phyloP scores from a whole-genome alignment of 495 filamentous ascomycete genomes.

The Aspergillus steynii region DNA sequence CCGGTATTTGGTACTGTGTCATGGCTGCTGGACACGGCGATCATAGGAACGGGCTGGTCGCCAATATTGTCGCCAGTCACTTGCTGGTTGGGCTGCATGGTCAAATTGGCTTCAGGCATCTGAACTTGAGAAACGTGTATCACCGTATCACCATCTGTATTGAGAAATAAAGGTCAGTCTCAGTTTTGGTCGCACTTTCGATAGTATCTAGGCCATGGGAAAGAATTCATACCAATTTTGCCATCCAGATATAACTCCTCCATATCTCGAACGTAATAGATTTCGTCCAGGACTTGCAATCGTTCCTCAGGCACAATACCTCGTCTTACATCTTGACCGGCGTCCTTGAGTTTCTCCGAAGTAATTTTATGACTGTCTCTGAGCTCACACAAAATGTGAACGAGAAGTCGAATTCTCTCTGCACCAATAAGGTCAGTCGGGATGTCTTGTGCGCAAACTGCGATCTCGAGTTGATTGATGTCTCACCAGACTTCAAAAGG shows the following conservation, averaged over 20 bases:
- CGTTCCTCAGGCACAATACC: constrained; percentile 37
- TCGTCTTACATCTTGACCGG: constrained; percentile 42
- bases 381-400: constrained; percentile 59
- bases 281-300: constrained; percentile 56
- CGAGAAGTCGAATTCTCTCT: constrained; percentile 63
- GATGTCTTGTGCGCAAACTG: neutral
- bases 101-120: constrained; percentile 18
- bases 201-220: neutral
- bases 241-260: constrained; percentile 62
- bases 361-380: constrained; percentile 43
- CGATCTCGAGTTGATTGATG: too few relatives aligned
- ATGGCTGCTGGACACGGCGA: constrained; percentile 20
- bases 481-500: constrained; percentile 50
- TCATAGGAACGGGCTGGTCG: constrained; percentile 16
- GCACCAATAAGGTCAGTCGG: constrained; percentile 9
- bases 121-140: constrained; percentile 28
- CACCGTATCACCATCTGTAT: constrained; percentile 22
- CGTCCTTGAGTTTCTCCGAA: constrained; percentile 44
- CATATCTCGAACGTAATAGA: constrained; percentile 64
- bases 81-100: constrained; percentile 12
- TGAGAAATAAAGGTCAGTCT: constrained; percentile 2
- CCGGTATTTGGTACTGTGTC: neutral
- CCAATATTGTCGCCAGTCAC: neutral
- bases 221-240: constrained; percentile 55
- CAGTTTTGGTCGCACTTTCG: too few relatives aligned